phyloP scores from a whole-genome alignment of 257 asterid genomes.

The Knoxia roxburghii region DNA sequence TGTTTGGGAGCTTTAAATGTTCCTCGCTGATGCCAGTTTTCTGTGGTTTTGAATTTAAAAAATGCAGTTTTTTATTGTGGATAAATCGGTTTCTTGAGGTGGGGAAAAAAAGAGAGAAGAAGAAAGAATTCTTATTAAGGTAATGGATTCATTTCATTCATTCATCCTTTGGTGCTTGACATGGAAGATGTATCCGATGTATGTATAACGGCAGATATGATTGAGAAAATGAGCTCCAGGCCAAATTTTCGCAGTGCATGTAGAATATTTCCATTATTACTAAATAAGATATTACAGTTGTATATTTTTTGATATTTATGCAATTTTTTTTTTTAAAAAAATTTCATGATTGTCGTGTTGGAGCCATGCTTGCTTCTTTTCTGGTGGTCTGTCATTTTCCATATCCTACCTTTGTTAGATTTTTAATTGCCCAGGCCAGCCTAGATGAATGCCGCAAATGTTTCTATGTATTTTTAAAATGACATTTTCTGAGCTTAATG shows the following conservation, averaged over 20 bases:
- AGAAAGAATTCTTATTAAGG: not conserved
- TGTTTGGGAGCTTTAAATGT: not conserved
- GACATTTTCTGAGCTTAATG: constrained; percentile 18
- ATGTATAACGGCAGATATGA: not conserved
- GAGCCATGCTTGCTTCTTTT: constrained; percentile 29
- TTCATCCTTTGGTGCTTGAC: not conserved
- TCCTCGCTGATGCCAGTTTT: not conserved
- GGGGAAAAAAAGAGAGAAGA: not conserved
- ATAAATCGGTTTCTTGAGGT: not conserved
- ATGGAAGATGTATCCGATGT: not conserved
- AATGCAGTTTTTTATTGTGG: not conserved
- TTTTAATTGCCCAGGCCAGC: constrained; percentile 21
- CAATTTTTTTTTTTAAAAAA: constrained; percentile 14
- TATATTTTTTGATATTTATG: constrained; percentile 11
- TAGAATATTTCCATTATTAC: not conserved
- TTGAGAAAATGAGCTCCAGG: not conserved
- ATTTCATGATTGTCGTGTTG: constrained; percentile 41
- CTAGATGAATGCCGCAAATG: constrained; percentile 28
- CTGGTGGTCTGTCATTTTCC: constrained; percentile 52
- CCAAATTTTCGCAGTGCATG: not conserved
- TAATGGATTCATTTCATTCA: not conserved
- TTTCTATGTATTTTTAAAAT: constrained; percentile 18
- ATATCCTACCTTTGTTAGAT: constrained; percentile 23
- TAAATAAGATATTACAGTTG: not conserved
- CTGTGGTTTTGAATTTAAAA: not conserved